phyloP scores from a whole-genome alignment of 345 rosid species.

The Arabidopsis thaliana region TAIR10.1 NC_003071.7:12057001-12057500 shows the following conservation, averaged over 20 bases:
- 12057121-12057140: conserved; percentile 1
- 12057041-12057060: neutral
- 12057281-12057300: conserved; percentile 99
- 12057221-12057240: conserved; percentile 16
- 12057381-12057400: conserved; percentile 74
- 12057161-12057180: conserved; percentile 21
- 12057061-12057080: neutral
- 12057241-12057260: conserved; percentile 37
- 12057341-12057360: conserved; percentile 74
- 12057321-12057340: conserved; percentile 82
- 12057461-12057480: conserved; percentile 10
- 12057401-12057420: conserved; percentile 30
- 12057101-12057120: conserved; percentile 6
- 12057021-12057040: conserved; percentile 97
- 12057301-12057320: conserved; percentile 87
- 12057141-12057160: conserved; percentile 12
- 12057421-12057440: conserved; percentile 12
- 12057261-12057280: conserved; percentile 22
- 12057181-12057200: neutral
- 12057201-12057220: neutral
- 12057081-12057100: neutral
- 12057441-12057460: conserved; percentile 23
- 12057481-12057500: conserved; percentile 60
- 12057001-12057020: conserved; percentile 98
- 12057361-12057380: conserved; percentile 74